Percentiles rank a stretch among this genome's conserved stretches.
Conservation (phyloP, 495 filamentous ascomycete genomes). For the Choiromyces venosus region DNA sequence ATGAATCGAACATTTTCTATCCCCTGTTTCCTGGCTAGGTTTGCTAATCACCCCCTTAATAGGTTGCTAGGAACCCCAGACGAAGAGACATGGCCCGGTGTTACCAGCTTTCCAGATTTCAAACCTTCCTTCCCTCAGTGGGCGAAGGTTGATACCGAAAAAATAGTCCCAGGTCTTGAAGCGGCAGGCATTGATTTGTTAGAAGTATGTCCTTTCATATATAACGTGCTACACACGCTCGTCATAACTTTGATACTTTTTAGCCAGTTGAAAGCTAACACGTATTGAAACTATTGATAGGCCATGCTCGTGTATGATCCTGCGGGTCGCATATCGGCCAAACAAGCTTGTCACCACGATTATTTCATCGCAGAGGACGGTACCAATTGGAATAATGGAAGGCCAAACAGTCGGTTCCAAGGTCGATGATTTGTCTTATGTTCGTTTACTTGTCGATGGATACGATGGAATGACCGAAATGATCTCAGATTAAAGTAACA, state of each 20-base stretch:
- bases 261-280: background rate
- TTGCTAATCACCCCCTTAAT: slow-evolving; percentile 9
- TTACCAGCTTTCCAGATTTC: slow-evolving; percentile 96
- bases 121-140: slow-evolving; percentile 96
- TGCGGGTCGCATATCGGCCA: slow-evolving; percentile 85
- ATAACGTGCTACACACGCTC: background rate
- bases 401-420: slow-evolving; percentile 40
- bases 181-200: slow-evolving; percentile 76
- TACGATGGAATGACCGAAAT: slow-evolving; percentile 22
- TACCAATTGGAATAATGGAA: slow-evolving; percentile 31
- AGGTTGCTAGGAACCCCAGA: slow-evolving; percentile 88
- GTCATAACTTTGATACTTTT: background rate
- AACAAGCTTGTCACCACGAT: slow-evolving; percentile 85
- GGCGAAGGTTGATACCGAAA: slow-evolving; percentile 61
- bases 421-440: slow-evolving; percentile 18
- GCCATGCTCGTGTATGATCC: slow-evolving; percentile 89
- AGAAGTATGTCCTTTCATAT: slow-evolving; percentile 50
- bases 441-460: background rate
- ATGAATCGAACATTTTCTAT: slow-evolving; percentile 7
- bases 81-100: slow-evolving; percentile 86
- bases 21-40: background rate
- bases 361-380: slow-evolving; percentile 71
- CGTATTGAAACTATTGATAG: slow-evolving; percentile 13
- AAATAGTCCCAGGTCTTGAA: slow-evolving; percentile 61
- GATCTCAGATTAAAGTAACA: background rate